Evolutionary conservation across 306 rosid genomes (phyloP), one percentile per base, ranked within the genome.

Genomic region (Dalbergia cochinchinensis): DNA sequence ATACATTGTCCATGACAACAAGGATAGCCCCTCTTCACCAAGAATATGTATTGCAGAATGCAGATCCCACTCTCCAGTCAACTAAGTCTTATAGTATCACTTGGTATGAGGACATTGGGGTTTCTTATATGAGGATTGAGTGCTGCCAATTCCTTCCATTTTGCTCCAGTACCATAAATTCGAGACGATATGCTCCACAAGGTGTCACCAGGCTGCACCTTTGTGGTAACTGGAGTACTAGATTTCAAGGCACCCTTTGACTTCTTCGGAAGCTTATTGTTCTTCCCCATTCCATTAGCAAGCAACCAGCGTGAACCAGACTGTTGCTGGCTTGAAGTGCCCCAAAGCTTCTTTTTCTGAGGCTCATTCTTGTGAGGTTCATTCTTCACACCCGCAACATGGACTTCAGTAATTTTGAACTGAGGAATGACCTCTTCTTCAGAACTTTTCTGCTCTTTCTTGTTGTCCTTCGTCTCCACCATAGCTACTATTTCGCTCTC

Each of bases 261-360:
- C 84, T 92, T 94, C 86, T 86, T 6, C 11, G 92, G 83, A 83
- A 87, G 82, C 73, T 92, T 94, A 64, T 80, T 90, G 88, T 45
- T 61, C 85, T 92, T 94, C 22, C 91, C 96, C 97, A 92, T 94
- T 77, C 97, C 98, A 73, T 87, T 92, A 5, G 97, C 97, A 26
- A 94, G 71, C 86, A 92, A 84, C 98, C 98, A 92, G 63, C 98
- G 98, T 18, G 98, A 94, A 69, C 98, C 93, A 1, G 98, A 91
- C 66, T 90, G 89, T 74, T 92, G 92, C 89, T 92, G 97, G 73
- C 50, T 82, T 5, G 91, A 71, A 22, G 84, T 80, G n/a, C 94
- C 97, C 98, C 98, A 90, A 19, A 80, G 87, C 86, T 88, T 92
- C 88, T 87, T 92, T 62, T 59, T 83, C 11, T 83, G 80, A 35